Evolutionary conservation across 2,329 filamentous ascomycete species (phyloP), one percentile per base, ranked within the genome.

Genomic region (Coniella lustricola): DNA sequence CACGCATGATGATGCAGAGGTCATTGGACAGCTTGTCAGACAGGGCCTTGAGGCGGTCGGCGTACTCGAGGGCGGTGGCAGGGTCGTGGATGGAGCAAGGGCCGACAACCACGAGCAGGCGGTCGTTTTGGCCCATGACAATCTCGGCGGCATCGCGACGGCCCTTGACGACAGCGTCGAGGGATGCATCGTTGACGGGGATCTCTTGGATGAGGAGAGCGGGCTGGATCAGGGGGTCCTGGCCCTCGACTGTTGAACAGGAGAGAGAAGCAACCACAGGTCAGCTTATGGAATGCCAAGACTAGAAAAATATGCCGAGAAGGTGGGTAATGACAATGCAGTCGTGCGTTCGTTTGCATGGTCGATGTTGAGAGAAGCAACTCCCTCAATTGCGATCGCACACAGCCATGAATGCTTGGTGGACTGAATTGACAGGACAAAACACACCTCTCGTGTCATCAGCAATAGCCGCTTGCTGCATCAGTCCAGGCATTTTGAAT

Each of bases 61-160:
- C 88, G 76, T 98, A 98, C 68, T 96, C 90, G 59, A 94, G 75
- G 35, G 93, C 93, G 13, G 82, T 82, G 42, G 76, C 81, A 8
- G 93, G 93, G 70, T 98, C 93, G 74, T 98, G 93, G 64, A 98
- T 91, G 22, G 90, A 96, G 76, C 93, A 98, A 46, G 93, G 93
- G 2, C 93, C 93, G 63, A 94, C 86, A 62, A 98, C 83, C 61
- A 97, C 93, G 54, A 98, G 81, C 31, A 98, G 85, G 53, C 90
- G 87, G 73, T 95, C 89, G 67, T 82, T 84, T 56, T 80, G 75
- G 62, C 85, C 82, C 66, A 87, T 84, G 65, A 95, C 84, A 63
- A 94, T 86, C 56, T 82, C 77, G 57, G 85, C 80, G 49, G 76
- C 79, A 61, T 82, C 79, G 59, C 75, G 78, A 58, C 85, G 81